Evolutionary conservation across 2,329 filamentous ascomycete species (phyloP).

Genomic region (Passalora sequoiae): DNA sequence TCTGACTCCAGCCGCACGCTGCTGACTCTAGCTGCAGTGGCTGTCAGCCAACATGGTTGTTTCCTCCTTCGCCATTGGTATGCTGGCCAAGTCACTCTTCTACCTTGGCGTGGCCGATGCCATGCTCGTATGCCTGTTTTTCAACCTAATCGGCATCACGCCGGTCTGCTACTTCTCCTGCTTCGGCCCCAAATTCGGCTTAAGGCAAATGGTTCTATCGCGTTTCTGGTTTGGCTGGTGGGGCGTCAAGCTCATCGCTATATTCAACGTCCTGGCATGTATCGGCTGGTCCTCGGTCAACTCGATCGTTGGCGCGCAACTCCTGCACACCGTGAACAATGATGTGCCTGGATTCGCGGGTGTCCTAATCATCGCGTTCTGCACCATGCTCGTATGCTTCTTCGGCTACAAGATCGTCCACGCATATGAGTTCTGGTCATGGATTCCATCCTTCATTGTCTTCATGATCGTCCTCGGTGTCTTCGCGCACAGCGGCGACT

Average conservation of each 20-base stretch:
- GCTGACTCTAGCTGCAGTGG: constrained; percentile 49
- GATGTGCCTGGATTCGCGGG: constrained; percentile 67
- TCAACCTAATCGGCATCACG: constrained; percentile 67
- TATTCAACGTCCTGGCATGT: constrained; percentile 66
- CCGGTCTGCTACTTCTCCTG: constrained; percentile 73
- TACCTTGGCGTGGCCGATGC: constrained; percentile 67
- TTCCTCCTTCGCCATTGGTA: constrained; percentile 69
- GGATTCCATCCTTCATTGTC: constrained; percentile 67
- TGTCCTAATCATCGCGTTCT: constrained; percentile 66
- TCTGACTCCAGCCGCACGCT: constrained; percentile 8
- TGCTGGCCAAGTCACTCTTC: constrained; percentile 65
- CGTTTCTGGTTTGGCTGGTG: constrained; percentile 65
- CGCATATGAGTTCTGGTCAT: constrained; percentile 68
- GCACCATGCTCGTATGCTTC: constrained; percentile 64
- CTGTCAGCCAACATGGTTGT: constrained; percentile 74
- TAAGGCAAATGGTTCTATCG: constrained; percentile 76
- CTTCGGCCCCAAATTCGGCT: constrained; percentile 67
- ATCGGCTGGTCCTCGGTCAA: constrained; percentile 75
- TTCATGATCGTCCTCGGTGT: constrained; percentile 66
- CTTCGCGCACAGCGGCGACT: constrained; percentile 63
- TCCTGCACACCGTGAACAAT: constrained; percentile 67
- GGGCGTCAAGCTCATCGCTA: constrained; percentile 47
- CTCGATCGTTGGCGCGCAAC: constrained; percentile 71
- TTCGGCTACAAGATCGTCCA: constrained; percentile 75
- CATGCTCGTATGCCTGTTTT: constrained; percentile 65